Evolutionary conservation across 306 rosid genomes (phyloP).

Genomic region (Cucurbita maxima): DNA sequence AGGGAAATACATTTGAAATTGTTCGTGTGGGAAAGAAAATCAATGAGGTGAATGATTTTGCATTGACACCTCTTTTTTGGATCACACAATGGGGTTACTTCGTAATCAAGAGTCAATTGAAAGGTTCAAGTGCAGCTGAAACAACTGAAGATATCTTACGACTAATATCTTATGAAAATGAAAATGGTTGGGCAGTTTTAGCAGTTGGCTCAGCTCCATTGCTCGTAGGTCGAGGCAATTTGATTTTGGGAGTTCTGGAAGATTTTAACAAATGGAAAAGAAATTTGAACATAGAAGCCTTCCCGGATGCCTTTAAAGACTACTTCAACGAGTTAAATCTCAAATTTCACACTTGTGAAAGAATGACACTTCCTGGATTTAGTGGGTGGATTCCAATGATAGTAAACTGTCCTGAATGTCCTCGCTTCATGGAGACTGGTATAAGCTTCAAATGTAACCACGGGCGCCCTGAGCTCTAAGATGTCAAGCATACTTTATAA

Average conservation of each 20-base stretch:
- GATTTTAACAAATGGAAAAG: slow-evolving; percentile 3
- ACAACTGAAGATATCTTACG: not conserved
- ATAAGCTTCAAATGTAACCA: not conserved
- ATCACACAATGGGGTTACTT: not conserved
- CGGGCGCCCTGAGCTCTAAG: not conserved
- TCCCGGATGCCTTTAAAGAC: not conserved
- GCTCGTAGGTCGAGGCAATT: not conserved
- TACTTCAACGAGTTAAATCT: not conserved
- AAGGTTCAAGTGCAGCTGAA: not conserved
- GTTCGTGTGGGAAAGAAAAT: not conserved
- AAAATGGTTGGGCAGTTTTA: not conserved
- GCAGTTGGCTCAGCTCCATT: not conserved
- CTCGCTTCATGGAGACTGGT: not conserved
- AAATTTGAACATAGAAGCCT: not conserved
- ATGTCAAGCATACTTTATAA: not conserved
- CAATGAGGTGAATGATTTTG: not conserved
- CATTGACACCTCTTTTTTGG: not conserved
- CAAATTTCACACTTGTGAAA: not conserved
- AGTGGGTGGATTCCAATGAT: slow-evolving; percentile 1
- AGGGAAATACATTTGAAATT: not conserved
- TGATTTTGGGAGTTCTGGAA: not conserved
- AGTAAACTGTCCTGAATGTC: not conserved
- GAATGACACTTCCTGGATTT: not conserved
- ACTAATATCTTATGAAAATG: not conserved
- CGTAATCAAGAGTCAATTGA: not conserved